Percentiles rank a stretch among this genome's conserved stretches.
phyloP scores from a whole-genome alignment of 345 rosid genomes.

The Linum tenue region DNA sequence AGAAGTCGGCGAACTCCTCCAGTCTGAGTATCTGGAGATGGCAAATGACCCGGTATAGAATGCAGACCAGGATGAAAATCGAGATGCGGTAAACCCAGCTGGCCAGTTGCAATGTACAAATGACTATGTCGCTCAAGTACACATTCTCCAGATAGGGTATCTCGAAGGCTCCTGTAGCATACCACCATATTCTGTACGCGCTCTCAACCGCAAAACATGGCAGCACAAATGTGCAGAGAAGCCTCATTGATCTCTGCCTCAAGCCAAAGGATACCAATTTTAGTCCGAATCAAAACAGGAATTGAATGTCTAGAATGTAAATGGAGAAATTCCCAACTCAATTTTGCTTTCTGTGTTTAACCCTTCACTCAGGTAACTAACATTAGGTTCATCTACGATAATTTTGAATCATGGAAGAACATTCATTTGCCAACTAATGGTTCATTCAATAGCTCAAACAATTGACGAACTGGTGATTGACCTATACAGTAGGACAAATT shows the following conservation, averaged over 20 bases:
- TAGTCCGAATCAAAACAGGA: neutral
- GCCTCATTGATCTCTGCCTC: constrained; percentile 63
- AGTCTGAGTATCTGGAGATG: constrained; percentile 64
- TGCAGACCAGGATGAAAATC: constrained; percentile 57
- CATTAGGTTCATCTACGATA: neutral
- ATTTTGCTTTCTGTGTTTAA: neutral
- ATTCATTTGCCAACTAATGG: no score
- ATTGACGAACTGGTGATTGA: no score
- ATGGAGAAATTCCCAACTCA: neutral
- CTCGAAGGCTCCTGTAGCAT: constrained; percentile 43
- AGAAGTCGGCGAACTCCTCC: constrained; percentile 62
- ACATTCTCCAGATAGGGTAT: constrained; percentile 55
- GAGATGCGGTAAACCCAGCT: constrained; percentile 82
- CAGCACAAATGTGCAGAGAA: constrained; percentile 54
- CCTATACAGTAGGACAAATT: neutral
- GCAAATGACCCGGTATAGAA: constrained; percentile 56
- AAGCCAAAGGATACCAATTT: neutral
- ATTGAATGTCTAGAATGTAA: neutral
- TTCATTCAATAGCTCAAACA: no score
- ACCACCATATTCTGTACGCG: constrained; percentile 89
- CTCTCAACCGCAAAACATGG: constrained; percentile 63
- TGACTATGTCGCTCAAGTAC: constrained; percentile 37
- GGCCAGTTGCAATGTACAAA: constrained; percentile 55
- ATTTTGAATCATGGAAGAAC: neutral
- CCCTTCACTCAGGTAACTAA: neutral